A percentile compares a stretch with the other conserved stretches of the same genome.
These are phyloP conservation scores for Colletotrichum liaoningense DNA, from an alignment of 2,329 filamentous ascomycete genomes.

Conservation along the genomic window DNA sequence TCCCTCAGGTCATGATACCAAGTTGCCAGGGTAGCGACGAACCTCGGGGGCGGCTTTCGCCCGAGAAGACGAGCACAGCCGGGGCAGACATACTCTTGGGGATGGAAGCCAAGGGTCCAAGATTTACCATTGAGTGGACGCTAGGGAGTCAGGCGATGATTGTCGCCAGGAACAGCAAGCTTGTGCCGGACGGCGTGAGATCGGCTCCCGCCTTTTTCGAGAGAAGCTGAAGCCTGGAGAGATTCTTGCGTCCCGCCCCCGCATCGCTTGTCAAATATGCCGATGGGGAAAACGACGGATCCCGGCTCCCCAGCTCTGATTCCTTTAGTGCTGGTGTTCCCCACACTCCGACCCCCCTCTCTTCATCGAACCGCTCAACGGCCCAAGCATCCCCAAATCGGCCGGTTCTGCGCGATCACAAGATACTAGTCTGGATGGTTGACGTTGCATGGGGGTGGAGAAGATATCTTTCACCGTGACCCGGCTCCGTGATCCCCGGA, in stretches of 20 bases:
- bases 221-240: neutral
- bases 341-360: neutral
- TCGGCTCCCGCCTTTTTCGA: neutral
- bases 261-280: constrained; percentile 32
- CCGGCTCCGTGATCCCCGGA: constrained; percentile 34
- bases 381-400: constrained; percentile 18
- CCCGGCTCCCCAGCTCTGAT: neutral
- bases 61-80: constrained; percentile 25
- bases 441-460: constrained; percentile 18
- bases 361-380: neutral
- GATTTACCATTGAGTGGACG: neutral
- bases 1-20: constrained; percentile 2
- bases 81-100: neutral
- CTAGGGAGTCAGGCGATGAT: constrained; percentile 2
- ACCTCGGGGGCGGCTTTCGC: constrained; percentile 19
- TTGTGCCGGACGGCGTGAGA: neutral
- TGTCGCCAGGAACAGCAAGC: neutral
- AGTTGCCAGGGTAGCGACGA: neutral
- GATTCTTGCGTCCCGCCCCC: constrained; percentile 25
- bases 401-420: constrained; percentile 20
- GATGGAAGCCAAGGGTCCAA: neutral
- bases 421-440: neutral
- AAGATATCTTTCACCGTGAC: neutral
- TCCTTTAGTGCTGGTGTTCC: neutral
- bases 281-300: neutral